Evolutionary conservation across 805 yeast genomes (phyloP).

Genomic region (Clavispora asparagi): DNA sequence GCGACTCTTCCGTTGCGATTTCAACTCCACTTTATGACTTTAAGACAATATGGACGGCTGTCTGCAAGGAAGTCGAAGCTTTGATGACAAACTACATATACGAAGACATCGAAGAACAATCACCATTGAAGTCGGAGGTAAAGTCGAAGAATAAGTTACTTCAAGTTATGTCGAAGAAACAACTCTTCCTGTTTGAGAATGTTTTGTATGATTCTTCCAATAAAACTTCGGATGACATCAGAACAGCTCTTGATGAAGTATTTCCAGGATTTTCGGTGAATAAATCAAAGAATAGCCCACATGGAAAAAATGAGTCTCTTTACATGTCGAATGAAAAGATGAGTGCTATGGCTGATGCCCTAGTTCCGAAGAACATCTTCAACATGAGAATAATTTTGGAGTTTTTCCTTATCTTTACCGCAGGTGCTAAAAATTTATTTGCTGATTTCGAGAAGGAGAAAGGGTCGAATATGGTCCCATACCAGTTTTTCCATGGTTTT

Average conservation of each 20-base stretch:
- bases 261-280: conserved; percentile 59
- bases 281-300: conserved; percentile 7
- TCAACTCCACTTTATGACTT: conserved; percentile 13
- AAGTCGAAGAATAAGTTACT: conserved; percentile 13
- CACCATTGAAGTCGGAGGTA: conserved; percentile 1
- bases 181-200: conserved; percentile 31
- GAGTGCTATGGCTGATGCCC: conserved; percentile 51
- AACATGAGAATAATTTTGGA: conserved; percentile 78
- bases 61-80: conserved; percentile 28
- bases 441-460: conserved; percentile 11
- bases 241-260: conserved; percentile 46
- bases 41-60: conserved; percentile 24
- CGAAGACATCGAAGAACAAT: conserved; percentile 12
- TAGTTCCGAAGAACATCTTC: conserved; percentile 67
- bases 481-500: conserved; percentile 54
- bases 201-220: conserved; percentile 20
- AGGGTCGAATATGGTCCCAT: conserved; percentile 13
- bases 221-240: conserved; percentile 25
- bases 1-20: conserved; percentile 7
- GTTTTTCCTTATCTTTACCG: conserved; percentile 62
- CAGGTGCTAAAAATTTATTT: conserved; percentile 44
- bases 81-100: conserved; percentile 31
- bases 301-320: conserved; percentile 22
- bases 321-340: conserved; percentile 59
- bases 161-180: conserved; percentile 18